Conservation (phyloP, 495 filamentous ascomycete species). For the Penicillium herquei region DNA sequence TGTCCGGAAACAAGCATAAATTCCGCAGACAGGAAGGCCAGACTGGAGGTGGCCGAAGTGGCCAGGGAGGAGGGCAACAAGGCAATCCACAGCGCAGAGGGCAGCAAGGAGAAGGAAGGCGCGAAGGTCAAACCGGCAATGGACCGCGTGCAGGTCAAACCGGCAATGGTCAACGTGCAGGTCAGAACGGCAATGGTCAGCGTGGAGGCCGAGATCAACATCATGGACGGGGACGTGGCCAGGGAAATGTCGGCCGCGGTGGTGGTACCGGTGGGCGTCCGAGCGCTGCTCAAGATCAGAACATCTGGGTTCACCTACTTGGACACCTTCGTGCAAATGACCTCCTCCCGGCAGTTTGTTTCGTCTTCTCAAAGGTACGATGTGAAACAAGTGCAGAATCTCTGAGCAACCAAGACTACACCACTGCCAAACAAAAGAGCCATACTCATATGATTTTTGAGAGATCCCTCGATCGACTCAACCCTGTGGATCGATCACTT, state of each 20-base stretch:
- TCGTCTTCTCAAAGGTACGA: slow-evolving; percentile 96
- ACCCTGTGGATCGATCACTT: slow-evolving; percentile 81
- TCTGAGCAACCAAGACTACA: slow-evolving; percentile 90
- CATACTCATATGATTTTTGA: slow-evolving; percentile 96
- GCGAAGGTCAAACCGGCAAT: slow-evolving; percentile 37
- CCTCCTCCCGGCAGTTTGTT: slow-evolving; percentile 88
- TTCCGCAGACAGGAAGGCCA: slow-evolving; percentile 76
- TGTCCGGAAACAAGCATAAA: slow-evolving; percentile 68
- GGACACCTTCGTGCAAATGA: slow-evolving; percentile 84
- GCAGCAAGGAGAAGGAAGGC: slow-evolving; percentile 52
- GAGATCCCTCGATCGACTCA: slow-evolving; percentile 88
- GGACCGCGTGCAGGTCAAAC: slow-evolving; percentile 39
- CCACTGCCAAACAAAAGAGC: slow-evolving; percentile 89
- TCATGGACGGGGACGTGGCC: slow-evolving; percentile 45
- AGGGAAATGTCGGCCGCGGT: slow-evolving; percentile 83
- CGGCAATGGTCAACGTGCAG: too few species aligned
- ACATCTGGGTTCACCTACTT: slow-evolving; percentile 94
- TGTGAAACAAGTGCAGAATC: slow-evolving; percentile 97
- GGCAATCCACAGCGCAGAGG: too few species aligned
- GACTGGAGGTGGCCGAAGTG: slow-evolving; percentile 47
- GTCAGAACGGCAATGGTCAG: too few species aligned
- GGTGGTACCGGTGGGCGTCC: slow-evolving; percentile 82
- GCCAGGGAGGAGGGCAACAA: slow-evolving; percentile 35
- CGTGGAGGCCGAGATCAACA: slow-evolving; percentile 33
- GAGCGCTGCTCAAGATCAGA: slow-evolving; percentile 87